These are phyloP conservation scores for Cutaneotrichosporon sp. DNA, from an alignment of 1,284 basidiomycete genomes.

Conservation along the genomic window DNA sequence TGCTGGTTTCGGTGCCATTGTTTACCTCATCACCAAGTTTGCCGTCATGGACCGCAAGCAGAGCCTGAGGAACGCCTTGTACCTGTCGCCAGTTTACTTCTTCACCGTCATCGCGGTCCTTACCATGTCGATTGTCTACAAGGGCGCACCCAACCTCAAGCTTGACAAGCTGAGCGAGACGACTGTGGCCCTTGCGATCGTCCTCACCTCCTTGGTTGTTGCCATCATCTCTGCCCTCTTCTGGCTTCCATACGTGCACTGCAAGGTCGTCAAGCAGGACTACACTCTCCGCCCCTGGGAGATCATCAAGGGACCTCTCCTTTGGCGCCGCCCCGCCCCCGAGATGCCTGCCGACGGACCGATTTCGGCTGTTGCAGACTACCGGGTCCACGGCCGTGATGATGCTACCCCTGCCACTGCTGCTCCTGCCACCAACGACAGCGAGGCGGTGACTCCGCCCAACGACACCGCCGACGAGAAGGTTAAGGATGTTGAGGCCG, in stretches of 20 bases:
- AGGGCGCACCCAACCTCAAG: constrained; percentile 45
- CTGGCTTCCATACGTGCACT: constrained; percentile 52
- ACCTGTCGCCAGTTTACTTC: constrained; percentile 49
- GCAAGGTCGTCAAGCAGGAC: constrained; percentile 51
- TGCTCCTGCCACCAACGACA: too few relatives aligned
- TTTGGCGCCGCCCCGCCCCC: constrained; percentile 50
- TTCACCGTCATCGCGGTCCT: constrained; percentile 40
- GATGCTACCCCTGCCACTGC: background rate
- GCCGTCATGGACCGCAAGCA: constrained; percentile 46
- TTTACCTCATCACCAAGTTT: constrained; percentile 49
- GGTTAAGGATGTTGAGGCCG: background rate
- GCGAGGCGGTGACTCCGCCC: too few relatives aligned
- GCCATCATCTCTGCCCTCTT: constrained; percentile 49
- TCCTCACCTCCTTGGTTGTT: constrained; percentile 49
- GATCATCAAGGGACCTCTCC: constrained; percentile 51
- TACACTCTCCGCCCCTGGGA: constrained; percentile 50
- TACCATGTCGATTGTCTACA: constrained; percentile 45
- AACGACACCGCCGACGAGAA: too few relatives aligned
- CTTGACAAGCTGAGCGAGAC: constrained; percentile 38
- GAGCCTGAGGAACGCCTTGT: constrained; percentile 41
- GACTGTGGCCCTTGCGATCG: constrained; percentile 47
- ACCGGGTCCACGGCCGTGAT: constrained; percentile 12
- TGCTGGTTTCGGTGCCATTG: constrained; percentile 47
- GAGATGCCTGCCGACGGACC: background rate
- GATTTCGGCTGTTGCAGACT: constrained; percentile 4